phyloP scores from a whole-genome alignment of 768 basidiomycete genomes.

The Boletus insuetus region DNA sequence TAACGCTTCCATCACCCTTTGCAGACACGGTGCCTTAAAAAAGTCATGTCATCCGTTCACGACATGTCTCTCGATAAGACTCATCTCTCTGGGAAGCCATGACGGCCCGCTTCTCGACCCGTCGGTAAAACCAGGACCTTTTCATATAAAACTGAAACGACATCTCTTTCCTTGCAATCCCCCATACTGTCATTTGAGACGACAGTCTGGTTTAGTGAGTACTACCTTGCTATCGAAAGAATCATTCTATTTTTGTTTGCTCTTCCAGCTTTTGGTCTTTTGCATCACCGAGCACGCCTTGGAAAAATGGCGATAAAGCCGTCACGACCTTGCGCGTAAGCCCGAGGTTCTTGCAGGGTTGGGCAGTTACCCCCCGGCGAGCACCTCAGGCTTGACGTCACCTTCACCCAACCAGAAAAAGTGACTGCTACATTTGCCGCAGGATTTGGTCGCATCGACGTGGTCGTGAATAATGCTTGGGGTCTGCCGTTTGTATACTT shows the following conservation, averaged over 20 bases:
- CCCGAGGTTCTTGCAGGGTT: slow-evolving; percentile 33
- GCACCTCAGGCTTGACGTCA: slow-evolving; percentile 39
- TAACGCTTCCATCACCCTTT: no score
- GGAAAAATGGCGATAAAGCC: no score
- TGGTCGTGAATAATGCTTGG: slow-evolving; percentile 6
- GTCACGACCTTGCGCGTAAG: slow-evolving; percentile 42
- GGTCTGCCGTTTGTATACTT: background rate
- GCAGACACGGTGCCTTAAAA: no score
- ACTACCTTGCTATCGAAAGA: background rate
- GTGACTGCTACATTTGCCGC: background rate
- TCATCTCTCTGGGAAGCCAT: no score
- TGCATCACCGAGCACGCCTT: slow-evolving; percentile 32
- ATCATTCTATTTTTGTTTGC: slow-evolving; percentile 3
- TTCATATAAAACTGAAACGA: no score
- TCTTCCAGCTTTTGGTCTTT: slow-evolving; percentile 40
- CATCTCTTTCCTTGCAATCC: background rate
- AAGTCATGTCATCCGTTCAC: no score
- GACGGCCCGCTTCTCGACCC: no score
- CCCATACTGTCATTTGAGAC: background rate
- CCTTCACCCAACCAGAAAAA: slow-evolving; percentile 25
- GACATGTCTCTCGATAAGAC: no score
- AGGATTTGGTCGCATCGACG: slow-evolving; percentile 29
- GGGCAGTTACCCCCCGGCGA: slow-evolving; percentile 25
- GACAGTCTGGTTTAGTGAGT: slow-evolving; percentile 25
- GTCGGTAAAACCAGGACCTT: no score